Conservation (phyloP, 2,329 filamentous ascomycete genomes). For the Parastagonospora nodorum region DNA sequence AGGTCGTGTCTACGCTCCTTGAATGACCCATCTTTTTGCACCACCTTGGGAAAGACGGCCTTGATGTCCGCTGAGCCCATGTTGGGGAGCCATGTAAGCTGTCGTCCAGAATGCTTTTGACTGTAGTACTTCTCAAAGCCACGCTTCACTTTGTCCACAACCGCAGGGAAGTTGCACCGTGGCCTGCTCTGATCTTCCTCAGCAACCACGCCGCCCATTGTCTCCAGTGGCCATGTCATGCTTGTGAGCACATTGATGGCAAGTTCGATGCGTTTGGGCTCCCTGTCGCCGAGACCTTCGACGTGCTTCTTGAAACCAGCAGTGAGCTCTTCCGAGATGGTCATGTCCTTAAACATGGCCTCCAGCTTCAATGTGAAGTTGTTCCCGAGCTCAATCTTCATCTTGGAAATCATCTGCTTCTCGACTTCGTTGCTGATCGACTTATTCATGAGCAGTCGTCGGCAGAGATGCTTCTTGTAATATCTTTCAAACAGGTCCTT, state of each 20-base stretch:
- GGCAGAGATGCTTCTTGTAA: constrained; percentile 95
- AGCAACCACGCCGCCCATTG: constrained; percentile 67
- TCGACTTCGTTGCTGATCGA: constrained; percentile 91
- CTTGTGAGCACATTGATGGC: constrained; percentile 85
- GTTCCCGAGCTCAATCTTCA: constrained; percentile 96
- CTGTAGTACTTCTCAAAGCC: constrained; percentile 91
- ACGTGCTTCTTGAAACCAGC: constrained; percentile 75
- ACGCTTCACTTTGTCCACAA: constrained; percentile 75
- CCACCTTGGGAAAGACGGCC: constrained; percentile 74
- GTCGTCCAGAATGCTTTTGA: constrained; percentile 82
- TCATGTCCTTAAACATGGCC: constrained; percentile 97
- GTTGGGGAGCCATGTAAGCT: constrained; percentile 79
- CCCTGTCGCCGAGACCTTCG: constrained; percentile 60
- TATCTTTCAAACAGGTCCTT: constrained; percentile 96
- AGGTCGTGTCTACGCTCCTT: constrained; percentile 82
- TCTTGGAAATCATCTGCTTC: constrained; percentile 91
- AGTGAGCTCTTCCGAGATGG: constrained; percentile 82
- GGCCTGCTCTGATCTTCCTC: constrained; percentile 53
- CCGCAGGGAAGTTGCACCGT: constrained; percentile 73
- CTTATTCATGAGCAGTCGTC: constrained; percentile 83
- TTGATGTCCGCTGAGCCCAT: constrained; percentile 87
- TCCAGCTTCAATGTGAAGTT: constrained; percentile 92
- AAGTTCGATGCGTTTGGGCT: constrained; percentile 73
- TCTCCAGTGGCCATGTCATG: constrained; percentile 93
- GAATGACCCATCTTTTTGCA: constrained; percentile 69